Conservation (phyloP, 495 filamentous ascomycete genomes). For the Podospora tetraspora region DNA sequence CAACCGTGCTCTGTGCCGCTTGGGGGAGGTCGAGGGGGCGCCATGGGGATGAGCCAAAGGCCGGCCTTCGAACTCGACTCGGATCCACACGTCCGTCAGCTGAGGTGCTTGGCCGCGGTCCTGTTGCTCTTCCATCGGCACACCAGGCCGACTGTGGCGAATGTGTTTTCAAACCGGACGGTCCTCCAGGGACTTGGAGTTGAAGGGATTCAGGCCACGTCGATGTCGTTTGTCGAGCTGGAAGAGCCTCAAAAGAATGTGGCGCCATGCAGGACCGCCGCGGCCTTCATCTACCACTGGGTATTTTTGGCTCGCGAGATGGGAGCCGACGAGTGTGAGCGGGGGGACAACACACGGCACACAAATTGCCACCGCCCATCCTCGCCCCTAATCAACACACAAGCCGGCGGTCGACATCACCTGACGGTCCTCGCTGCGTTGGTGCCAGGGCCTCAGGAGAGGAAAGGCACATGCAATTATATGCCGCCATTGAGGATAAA, state of each 20-base stretch:
- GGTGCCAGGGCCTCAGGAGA: neutral
- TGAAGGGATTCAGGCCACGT: neutral
- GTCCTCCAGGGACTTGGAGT: neutral
- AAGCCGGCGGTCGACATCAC: neutral
- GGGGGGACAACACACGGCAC: constrained; percentile 13
- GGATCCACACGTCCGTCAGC: neutral
- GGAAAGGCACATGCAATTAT: neutral
- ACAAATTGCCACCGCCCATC: constrained; percentile 17
- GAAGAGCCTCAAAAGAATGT: constrained; percentile 20
- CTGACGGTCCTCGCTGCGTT: neutral
- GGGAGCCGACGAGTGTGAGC: neutral
- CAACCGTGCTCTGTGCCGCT: neutral
- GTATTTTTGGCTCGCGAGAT: constrained; percentile 23
- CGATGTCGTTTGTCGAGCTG: constrained; percentile 7
- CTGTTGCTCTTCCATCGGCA: neutral
- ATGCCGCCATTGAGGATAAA: neutral
- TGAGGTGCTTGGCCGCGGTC: neutral
- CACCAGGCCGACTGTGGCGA: neutral
- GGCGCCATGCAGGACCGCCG: constrained; percentile 13
- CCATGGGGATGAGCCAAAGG: neutral
- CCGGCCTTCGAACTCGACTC: neutral
- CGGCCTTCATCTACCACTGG: constrained; percentile 15
- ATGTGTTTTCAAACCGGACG: neutral
- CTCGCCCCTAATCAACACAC: neutral
- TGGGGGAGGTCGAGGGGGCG: neutral